These are phyloP conservation scores for Letharia lupina DNA, from an alignment of 495 filamentous ascomycete genomes.

Conservation along the genomic window DNA sequence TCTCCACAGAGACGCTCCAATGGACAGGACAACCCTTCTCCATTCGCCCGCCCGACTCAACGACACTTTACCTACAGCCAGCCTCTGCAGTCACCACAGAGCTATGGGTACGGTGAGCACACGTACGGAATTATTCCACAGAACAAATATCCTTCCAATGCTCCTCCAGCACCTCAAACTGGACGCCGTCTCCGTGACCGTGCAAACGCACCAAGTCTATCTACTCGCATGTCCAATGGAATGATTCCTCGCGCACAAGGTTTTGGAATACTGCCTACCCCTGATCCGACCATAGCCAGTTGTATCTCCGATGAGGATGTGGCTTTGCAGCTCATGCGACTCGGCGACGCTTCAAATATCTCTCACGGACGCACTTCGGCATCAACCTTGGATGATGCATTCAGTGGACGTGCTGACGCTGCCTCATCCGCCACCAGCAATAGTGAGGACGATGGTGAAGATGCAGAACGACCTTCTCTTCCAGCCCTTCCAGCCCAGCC, in stretches of 20 bases:
- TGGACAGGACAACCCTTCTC: conserved; percentile 52
- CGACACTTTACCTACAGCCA: conserved; percentile 65
- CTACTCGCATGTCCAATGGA: conserved; percentile 31
- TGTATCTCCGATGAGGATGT: conserved; percentile 97
- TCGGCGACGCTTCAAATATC: conserved; percentile 85
- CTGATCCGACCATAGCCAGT: conserved; percentile 87
- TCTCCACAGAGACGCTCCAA: conserved; percentile 76
- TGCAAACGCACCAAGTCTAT: conserved; percentile 26
- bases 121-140: conserved; percentile 36
- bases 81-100: conserved; percentile 69
- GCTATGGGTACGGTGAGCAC: conserved; percentile 50
- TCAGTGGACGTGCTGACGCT: conserved; percentile 77
- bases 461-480: conserved; percentile 53
- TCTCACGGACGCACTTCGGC: conserved; percentile 84
- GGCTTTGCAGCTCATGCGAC: conserved; percentile 86
- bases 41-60: conserved; percentile 62
- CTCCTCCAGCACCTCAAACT: conserved; percentile 50
- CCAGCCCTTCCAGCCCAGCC: conserved; percentile 54
- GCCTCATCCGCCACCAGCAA: conserved; percentile 78
- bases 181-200: conserved; percentile 61
- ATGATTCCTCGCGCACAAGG: conserved; percentile 36
- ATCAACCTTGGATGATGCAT: conserved; percentile 87
- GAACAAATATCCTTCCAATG: conserved; percentile 39
- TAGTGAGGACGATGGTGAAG: conserved; percentile 67
- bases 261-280: conserved; percentile 71